Evolutionary conservation across 257 asterid genomes (phyloP).

Genomic region (Scutellaria baicalensis): DNA sequence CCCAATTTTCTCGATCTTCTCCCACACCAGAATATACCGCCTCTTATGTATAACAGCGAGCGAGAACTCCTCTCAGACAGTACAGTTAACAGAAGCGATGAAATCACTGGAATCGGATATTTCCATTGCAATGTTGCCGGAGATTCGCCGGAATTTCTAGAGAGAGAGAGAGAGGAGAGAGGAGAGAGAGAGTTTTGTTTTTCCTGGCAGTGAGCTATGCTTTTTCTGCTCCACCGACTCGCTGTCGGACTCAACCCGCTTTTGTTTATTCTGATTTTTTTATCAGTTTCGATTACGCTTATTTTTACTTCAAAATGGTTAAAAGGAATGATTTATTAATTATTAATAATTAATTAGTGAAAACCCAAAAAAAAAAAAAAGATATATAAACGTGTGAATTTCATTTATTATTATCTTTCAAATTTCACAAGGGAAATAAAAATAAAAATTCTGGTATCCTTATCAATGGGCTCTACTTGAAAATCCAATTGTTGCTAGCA

Average conservation of each 20-base stretch:
- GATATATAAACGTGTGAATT: not conserved
- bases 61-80: not conserved
- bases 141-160: conserved; percentile 20
- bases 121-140: conserved; percentile 35
- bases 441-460: too few species aligned
- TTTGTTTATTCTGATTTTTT: conserved; percentile 52
- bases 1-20: not conserved
- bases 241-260: conserved; percentile 48
- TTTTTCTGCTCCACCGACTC: conserved; percentile 49
- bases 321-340: too few species aligned
- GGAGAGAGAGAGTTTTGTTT: conserved; percentile 1
- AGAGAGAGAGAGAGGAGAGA: conserved; percentile 16
- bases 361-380: not conserved
- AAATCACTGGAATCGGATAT: not conserved
- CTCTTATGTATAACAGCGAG: not conserved
- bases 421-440: too few species aligned
- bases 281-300: conserved; percentile 57
- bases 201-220: conserved; percentile 4
- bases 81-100: not conserved
- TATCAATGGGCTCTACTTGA: too few species aligned
- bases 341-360: not conserved
- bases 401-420: too few species aligned
- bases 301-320: not conserved
- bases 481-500: too few species aligned
- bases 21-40: not conserved